Evolutionary conservation across 2,329 filamentous ascomycete genomes (phyloP).

Genomic region (Dryadomyces quercus-mongolicae): DNA sequence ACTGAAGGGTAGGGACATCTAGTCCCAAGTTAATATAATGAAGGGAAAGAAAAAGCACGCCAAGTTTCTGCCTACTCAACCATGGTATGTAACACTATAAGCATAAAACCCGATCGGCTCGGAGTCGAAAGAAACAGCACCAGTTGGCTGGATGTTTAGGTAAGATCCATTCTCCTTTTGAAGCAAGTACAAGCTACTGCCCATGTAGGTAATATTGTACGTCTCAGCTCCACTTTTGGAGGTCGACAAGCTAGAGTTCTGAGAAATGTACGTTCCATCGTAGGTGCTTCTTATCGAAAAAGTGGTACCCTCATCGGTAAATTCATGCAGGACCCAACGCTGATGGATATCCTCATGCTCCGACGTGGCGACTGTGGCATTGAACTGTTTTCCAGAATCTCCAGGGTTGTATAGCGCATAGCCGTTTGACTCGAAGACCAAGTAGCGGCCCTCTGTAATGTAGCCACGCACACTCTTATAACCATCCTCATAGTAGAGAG

Average conservation of each 20-base stretch:
- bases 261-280: slow-evolving; percentile 15
- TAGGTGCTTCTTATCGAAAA: no score
- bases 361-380: slow-evolving; percentile 15
- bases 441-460: slow-evolving; percentile 41
- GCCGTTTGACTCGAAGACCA: slow-evolving; percentile 35
- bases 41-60: no score
- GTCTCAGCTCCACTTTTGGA: slow-evolving; percentile 13
- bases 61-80: no score
- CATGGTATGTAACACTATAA: slow-evolving; percentile 16
- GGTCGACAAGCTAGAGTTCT: slow-evolving; percentile 10
- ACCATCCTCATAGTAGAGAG: slow-evolving; percentile 33
- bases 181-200: slow-evolving; percentile 14
- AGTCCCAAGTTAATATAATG: no score
- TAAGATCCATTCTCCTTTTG: slow-evolving; percentile 16
- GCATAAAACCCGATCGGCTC: slow-evolving; percentile 11
- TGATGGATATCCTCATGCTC: slow-evolving; percentile 28
- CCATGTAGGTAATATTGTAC: slow-evolving; percentile 15
- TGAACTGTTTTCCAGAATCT: slow-evolving; percentile 16
- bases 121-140: slow-evolving; percentile 11
- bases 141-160: slow-evolving; percentile 11
- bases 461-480: slow-evolving; percentile 39
- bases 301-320: no score
- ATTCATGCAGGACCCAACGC: slow-evolving; percentile 38
- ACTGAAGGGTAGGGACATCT: no score
- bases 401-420: slow-evolving; percentile 29